phyloP scores from a whole-genome alignment of 192 early-diverging fungal genomes.

The Backusella tarrabulga region DNA sequence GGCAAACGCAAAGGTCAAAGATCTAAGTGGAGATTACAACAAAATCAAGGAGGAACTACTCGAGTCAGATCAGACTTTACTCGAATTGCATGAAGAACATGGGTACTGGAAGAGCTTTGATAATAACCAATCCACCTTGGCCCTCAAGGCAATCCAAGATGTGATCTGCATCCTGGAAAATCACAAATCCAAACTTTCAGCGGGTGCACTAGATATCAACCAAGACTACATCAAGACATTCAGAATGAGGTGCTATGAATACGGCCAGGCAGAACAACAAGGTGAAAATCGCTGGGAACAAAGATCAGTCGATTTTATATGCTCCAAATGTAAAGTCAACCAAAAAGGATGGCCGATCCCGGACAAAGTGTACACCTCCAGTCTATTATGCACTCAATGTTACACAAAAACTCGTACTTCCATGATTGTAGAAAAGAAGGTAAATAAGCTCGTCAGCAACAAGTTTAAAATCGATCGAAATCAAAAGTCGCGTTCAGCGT shows the following conservation, averaged over 20 bases:
- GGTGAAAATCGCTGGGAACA: constrained; percentile 12
- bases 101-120: constrained; percentile 17
- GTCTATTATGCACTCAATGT: constrained; percentile 20
- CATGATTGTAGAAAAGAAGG: constrained; percentile 34
- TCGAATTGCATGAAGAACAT: background rate
- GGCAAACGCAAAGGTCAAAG: background rate
- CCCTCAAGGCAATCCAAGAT: background rate
- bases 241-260: background rate
- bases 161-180: background rate
- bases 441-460: background rate
- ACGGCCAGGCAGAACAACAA: constrained; percentile 16
- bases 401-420: constrained; percentile 16
- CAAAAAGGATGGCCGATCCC: constrained; percentile 18
- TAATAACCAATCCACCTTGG: background rate
- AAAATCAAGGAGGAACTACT: background rate
- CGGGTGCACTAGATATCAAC: background rate
- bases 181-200: background rate
- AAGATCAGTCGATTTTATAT: constrained; percentile 14
- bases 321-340: background rate
- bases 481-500: background rate
- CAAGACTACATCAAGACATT: constrained; percentile 12
- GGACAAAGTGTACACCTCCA: constrained; percentile 19
- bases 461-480: constrained; percentile 1
- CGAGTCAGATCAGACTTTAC: background rate
- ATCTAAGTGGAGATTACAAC: background rate